Evolutionary conservation across 192 early-diverging fungal species (phyloP).

Genomic region (Podochytrium sp.): DNA sequence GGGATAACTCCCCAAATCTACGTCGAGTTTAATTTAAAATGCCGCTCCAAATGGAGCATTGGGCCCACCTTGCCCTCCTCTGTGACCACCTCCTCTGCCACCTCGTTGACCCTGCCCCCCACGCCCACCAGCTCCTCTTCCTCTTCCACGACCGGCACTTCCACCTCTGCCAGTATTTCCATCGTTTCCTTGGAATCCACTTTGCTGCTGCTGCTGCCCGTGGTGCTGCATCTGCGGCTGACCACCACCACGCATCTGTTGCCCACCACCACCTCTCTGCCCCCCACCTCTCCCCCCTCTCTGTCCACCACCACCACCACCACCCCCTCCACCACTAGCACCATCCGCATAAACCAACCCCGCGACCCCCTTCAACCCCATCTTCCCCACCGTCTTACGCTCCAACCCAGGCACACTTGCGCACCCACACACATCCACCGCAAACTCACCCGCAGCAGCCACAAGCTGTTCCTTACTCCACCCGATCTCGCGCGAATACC

Average conservation of each 20-base stretch:
- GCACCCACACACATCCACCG: constrained; percentile 22
- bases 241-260: not conserved
- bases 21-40: no score
- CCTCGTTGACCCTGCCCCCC: not conserved
- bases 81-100: not conserved
- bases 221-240: no score
- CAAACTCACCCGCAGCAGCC: constrained; percentile 22
- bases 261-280: not conserved
- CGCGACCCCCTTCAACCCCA: constrained; percentile 44
- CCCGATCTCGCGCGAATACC: constrained; percentile 8
- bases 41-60: no score
- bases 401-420: constrained; percentile 17
- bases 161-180: not conserved
- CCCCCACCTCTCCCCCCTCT: constrained; percentile 1
- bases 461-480: constrained; percentile 32
- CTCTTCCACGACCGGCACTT: not conserved
- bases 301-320: not conserved
- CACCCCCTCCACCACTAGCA: not conserved
- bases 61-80: not conserved
- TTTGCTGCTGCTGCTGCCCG: no score
- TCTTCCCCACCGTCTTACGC: constrained; percentile 41
- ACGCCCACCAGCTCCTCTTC: constrained; percentile 1
- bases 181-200: not conserved
- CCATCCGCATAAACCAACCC: constrained; percentile 25
- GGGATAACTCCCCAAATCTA: no score